A percentile compares a stretch with the other conserved stretches of the same genome.
phyloP scores from a whole-genome alignment of 129 eudicot genomes.

The Flaveria linearis region DNA sequence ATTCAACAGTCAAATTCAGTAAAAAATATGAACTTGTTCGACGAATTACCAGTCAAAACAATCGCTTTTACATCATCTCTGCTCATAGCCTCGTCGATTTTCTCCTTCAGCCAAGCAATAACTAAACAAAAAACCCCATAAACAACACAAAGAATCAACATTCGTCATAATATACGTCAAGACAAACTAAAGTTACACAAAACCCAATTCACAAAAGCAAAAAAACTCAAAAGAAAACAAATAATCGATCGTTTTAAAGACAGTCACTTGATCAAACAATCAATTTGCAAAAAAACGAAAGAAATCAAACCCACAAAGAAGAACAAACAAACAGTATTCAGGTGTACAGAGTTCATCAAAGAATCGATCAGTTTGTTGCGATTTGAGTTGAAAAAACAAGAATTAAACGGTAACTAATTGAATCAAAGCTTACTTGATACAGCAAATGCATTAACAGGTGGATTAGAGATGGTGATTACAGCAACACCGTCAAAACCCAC shows the following conservation, averaged over 20 bases:
- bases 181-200: neutral
- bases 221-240: neutral
- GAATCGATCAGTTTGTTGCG: neutral
- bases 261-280: slow-evolving; percentile 3
- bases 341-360: neutral
- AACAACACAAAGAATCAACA: no score
- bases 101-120: slow-evolving; percentile 67
- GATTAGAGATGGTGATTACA: slow-evolving; percentile 70
- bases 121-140: slow-evolving; percentile 44
- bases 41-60: slow-evolving; percentile 65
- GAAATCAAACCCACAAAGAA: neutral
- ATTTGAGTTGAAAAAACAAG: neutral
- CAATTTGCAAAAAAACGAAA: neutral
- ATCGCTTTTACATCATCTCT: slow-evolving; percentile 89
- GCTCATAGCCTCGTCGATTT: slow-evolving; percentile 59
- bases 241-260: neutral
- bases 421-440: slow-evolving; percentile 48
- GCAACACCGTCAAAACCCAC: slow-evolving; percentile 86
- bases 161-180: no score
- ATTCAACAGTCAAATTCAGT: slow-evolving; percentile 14
- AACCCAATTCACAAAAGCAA: neutral
- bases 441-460: slow-evolving; percentile 86
- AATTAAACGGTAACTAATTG: neutral
- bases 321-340: neutral
- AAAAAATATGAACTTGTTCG: neutral